Percentiles rank a stretch among this genome's conserved stretches.
Conservation (phyloP, 2,329 filamentous ascomycete species). For the Fusarium sacchari region DNA sequence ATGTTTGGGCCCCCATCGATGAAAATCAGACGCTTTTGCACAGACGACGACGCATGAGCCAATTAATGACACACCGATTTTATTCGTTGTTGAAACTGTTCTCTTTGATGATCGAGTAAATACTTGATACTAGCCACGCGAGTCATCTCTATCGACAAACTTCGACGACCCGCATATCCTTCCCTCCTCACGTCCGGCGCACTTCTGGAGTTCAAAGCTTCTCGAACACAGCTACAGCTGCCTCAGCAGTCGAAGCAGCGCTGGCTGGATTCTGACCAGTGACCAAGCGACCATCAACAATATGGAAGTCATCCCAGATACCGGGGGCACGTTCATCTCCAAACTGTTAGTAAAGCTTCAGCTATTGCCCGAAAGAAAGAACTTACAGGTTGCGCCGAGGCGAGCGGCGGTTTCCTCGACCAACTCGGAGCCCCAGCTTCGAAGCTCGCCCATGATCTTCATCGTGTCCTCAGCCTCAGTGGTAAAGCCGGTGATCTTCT, state of each 20-base stretch:
- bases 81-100: fast-evolving
- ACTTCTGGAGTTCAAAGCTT: background rate
- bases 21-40: fast-evolving
- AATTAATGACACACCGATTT: background rate
- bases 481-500: conserved; percentile 8
- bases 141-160: background rate
- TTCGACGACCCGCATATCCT: background rate
- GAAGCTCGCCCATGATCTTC: conserved; percentile 11
- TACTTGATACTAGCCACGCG: fast-evolving
- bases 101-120: fast-evolving
- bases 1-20: background rate
- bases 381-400: conserved; percentile 17
- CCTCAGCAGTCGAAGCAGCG: conserved; percentile 4
- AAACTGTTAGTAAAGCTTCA: background rate
- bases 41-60: fast-evolving
- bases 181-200: background rate
- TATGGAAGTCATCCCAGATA: conserved; percentile 11
- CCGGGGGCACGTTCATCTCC: conserved; percentile 7
- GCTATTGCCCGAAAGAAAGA: fast-evolving
- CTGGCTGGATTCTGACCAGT: conserved; percentile 20
- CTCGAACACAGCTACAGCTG: conserved; percentile 3
- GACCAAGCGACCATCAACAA: conserved; percentile 10
- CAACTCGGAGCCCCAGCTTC: conserved; percentile 1
- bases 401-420: conserved; percentile 7
- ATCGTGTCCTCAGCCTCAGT: background rate